Evolutionary conservation across 1,284 basidiomycete genomes (phyloP).

Genomic region (Grifola frondosa): DNA sequence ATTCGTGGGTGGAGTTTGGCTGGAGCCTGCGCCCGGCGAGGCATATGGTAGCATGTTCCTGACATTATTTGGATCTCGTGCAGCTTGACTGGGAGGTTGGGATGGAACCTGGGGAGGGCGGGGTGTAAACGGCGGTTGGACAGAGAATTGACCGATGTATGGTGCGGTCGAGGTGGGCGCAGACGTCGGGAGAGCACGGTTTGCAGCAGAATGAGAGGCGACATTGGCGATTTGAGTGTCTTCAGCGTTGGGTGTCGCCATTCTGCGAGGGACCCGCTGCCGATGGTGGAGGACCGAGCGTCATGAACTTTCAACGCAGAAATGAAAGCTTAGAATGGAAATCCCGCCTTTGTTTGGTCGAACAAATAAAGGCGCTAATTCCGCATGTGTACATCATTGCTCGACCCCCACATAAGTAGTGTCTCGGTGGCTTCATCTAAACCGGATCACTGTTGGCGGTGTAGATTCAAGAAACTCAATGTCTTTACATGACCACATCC

Average conservation of each 20-base stretch:
- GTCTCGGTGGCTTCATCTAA: no score
- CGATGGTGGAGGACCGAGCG: conserved; percentile 29
- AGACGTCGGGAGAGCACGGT: neutral
- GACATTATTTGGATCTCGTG: neutral
- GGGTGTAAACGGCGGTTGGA: conserved; percentile 11
- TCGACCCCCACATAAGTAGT: neutral
- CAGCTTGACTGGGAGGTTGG: neutral
- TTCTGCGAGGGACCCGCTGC: conserved; percentile 28
- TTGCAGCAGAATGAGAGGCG: neutral
- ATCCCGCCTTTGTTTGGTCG: conserved; percentile 16
- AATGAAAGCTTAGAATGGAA: conserved; percentile 19
- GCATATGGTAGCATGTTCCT: neutral
- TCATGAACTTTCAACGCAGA: conserved; percentile 17
- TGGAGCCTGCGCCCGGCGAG: neutral
- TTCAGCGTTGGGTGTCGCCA: neutral
- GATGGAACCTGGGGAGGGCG: conserved; percentile 6
- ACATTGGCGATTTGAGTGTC: neutral
- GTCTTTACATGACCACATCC: no score
- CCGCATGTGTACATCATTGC: neutral
- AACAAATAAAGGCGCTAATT: conserved; percentile 5
- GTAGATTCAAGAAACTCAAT: no score
- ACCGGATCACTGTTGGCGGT: no score
- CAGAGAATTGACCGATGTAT: conserved; percentile 15
- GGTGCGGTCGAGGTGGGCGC: conserved; percentile 8
- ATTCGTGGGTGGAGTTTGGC: conserved; percentile 4